Evolutionary conservation across 129 eudicot species (phyloP).

Genomic region (Flaveria robusta): DNA sequence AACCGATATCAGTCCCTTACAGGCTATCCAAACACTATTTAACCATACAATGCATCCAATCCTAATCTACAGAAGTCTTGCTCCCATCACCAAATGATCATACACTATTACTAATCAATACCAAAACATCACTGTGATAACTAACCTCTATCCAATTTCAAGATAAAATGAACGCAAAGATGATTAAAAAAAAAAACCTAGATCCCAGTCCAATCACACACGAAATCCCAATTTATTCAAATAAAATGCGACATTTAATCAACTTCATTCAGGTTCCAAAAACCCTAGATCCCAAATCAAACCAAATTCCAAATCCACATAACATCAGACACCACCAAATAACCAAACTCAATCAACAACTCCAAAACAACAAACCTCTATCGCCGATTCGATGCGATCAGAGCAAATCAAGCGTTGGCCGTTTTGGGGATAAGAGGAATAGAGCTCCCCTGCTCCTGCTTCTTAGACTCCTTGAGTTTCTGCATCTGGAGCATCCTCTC

Average conservation of each 20-base stretch:
- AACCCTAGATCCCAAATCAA: background rate
- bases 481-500: conserved; percentile 93
- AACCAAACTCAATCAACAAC: background rate
- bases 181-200: background rate
- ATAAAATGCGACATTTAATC: background rate
- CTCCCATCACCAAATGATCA: background rate
- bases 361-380: conserved; percentile 21
- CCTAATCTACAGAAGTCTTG: background rate
- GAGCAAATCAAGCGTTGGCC: conserved; percentile 55
- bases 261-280: background rate
- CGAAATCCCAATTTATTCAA: background rate
- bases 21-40: background rate
- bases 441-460: conserved; percentile 9
- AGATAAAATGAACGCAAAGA: background rate
- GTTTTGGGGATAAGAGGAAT: conserved; percentile 68
- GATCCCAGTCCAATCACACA: background rate
- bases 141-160: background rate
- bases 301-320: background rate
- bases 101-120: background rate
- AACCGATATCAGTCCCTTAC: background rate
- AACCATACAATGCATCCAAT: background rate
- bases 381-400: conserved; percentile 4
- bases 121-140: background rate
- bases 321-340: background rate
- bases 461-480: conserved; percentile 35